Conservation (phyloP, 371 early-diverging fungal genomes). For the Mucor saturninus region DNA sequence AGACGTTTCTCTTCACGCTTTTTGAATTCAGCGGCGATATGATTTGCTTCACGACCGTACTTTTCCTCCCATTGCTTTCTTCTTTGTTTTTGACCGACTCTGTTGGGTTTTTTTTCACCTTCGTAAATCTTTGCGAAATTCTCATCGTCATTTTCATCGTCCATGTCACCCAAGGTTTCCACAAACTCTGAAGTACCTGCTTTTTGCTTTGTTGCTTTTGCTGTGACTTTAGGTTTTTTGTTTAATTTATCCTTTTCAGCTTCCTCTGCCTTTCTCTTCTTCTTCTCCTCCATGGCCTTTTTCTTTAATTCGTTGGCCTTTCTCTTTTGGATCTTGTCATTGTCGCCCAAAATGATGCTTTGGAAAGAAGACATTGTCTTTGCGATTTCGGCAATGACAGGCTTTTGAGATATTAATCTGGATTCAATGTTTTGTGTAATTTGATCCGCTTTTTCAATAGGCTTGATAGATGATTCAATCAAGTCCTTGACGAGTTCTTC, state of each 20-base stretch:
- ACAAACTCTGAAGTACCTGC: constrained; percentile 39
- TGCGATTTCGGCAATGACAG: constrained; percentile 25
- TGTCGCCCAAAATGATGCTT: constrained; percentile 23
- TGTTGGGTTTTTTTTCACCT: constrained; percentile 44
- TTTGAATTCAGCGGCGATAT: constrained; percentile 31
- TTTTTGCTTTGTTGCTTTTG: background rate
- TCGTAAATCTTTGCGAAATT: constrained; percentile 47
- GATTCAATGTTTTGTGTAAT: constrained; percentile 35
- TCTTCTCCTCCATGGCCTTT: constrained; percentile 10
- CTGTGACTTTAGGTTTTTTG: constrained; percentile 6
- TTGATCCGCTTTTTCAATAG: constrained; percentile 10
- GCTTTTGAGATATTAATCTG: constrained; percentile 34
- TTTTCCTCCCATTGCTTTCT: constrained; percentile 51
- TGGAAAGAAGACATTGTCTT: constrained; percentile 29
- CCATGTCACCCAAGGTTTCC: constrained; percentile 31
- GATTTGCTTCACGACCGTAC: constrained; percentile 50
- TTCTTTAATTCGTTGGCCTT: constrained; percentile 13
- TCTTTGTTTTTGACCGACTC: constrained; percentile 49
- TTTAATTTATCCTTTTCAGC: constrained; percentile 9
- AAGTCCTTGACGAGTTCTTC: constrained; percentile 20
- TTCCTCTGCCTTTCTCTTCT: constrained; percentile 24
- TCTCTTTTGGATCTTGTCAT: constrained; percentile 27
- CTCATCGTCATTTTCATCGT: constrained; percentile 27
- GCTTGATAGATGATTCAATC: constrained; percentile 9
- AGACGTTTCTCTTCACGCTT: constrained; percentile 37